A percentile compares a stretch with the other conserved stretches of the same genome.
Evolutionary conservation across 192 early-diverging fungal genomes (phyloP).

Genomic region (Oehlia diaphana): DNA sequence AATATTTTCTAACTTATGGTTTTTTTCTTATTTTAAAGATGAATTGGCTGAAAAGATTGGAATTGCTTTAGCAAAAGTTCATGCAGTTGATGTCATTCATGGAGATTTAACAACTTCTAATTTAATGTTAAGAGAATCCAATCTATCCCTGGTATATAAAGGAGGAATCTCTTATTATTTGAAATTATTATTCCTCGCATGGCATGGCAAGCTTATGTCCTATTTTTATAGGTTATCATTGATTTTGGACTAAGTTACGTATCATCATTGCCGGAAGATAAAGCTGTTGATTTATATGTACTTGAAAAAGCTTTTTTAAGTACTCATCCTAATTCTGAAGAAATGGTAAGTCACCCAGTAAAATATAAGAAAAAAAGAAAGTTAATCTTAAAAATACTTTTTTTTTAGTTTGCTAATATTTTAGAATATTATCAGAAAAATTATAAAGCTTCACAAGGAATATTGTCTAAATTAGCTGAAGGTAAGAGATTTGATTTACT

Average conservation of each 20-base stretch:
- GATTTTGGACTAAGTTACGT: slow-evolving; percentile 96
- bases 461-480: slow-evolving; percentile 77
- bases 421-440: slow-evolving; percentile 62
- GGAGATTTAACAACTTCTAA: slow-evolving; percentile 98
- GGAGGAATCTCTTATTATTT: not conserved
- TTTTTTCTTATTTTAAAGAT: slow-evolving; percentile 22
- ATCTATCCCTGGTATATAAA: slow-evolving; percentile 47
- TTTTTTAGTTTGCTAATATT: slow-evolving; percentile 68
- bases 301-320: slow-evolving; percentile 89
- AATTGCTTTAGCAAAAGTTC: slow-evolving; percentile 72
- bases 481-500: slow-evolving; percentile 48
- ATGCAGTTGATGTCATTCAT: slow-evolving; percentile 85
- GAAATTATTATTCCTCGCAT: not conserved
- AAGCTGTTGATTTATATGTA: slow-evolving; percentile 99
- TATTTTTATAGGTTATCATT: slow-evolving; percentile 63
- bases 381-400: not conserved
- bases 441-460: slow-evolving; percentile 57
- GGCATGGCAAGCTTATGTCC: not conserved
- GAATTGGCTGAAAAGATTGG: slow-evolving; percentile 60
- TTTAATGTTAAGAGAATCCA: slow-evolving; percentile 66
- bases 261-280: slow-evolving; percentile 86
- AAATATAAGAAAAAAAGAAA: not conserved
- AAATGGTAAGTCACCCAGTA: slow-evolving; percentile 52
- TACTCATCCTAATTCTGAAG: slow-evolving; percentile 87
- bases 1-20: not conserved